Evolutionary conservation across 176 grass and related monocot species (phyloP).

Genomic region (Triticum aestivum): IWGSC_CS_RefSeq_v2.1 NC_057800.1:552378097-552378596

Average conservation of each 20-base stretch:
- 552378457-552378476: neutral
- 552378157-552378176: neutral
- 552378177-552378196: neutral
- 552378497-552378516: neutral
- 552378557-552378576: neutral
- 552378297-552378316: no score
- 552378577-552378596: neutral
- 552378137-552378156: neutral
- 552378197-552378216: neutral
- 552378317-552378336: no score
- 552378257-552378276: no score
- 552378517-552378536: neutral
- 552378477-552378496: neutral
- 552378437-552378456: neutral
- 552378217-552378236: neutral
- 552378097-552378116: neutral
- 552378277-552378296: neutral
- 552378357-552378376: no score
- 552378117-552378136: neutral
- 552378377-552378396: no score
- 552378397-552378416: neutral
- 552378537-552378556: neutral
- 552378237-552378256: neutral
- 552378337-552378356: no score
- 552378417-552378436: neutral